Percentiles rank a stretch among this genome's conserved stretches.
These are phyloP conservation scores for Herpomyces periplanetae DNA, from an alignment of 2,329 filamentous ascomycete genomes.

Conservation along the genomic window DNA sequence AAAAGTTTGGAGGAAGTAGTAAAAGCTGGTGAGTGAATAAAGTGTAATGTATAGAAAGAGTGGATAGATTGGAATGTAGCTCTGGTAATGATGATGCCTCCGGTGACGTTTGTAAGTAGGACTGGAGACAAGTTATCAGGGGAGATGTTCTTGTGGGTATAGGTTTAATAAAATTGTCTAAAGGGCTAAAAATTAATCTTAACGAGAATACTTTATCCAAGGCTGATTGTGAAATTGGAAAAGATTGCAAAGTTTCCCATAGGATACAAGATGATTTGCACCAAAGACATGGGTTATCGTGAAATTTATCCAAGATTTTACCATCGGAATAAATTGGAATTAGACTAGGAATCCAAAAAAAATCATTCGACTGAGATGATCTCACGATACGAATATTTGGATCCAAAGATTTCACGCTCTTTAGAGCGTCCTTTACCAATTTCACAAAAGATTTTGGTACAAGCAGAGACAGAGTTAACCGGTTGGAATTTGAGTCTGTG, in stretches of 20 bases:
- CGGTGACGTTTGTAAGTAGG: conserved; percentile 3
- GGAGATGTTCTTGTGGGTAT: conserved; percentile 3
- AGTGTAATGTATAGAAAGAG: conserved; percentile 7
- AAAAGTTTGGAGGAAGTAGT: conserved; percentile 13
- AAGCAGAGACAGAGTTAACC: too few species aligned
- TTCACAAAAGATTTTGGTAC: conserved; percentile 8
- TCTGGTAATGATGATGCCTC: conserved; percentile 1
- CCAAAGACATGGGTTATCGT: conserved; percentile 1
- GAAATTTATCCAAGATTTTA: conserved; percentile 1
- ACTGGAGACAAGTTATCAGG: conserved; percentile 3
- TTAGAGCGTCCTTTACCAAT: conserved; percentile 8
- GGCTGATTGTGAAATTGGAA: conserved; percentile 1
- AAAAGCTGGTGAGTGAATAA: conserved; percentile 17
- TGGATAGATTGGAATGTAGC: conserved; percentile 1
- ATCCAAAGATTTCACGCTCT: conserved; percentile 6
- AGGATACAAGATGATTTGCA: conserved; percentile 1
- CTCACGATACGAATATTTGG: conserved; percentile 5
- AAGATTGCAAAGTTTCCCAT: conserved; percentile 1
- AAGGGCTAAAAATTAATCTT: conserved; percentile 1
- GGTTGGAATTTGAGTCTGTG: too few species aligned
- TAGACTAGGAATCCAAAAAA: conserved; percentile 1
- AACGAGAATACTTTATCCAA: neutral
- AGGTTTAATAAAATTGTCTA: too few species aligned
- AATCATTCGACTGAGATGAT: conserved; percentile 2
- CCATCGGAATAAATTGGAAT: conserved; percentile 1